A percentile compares a stretch with the other conserved stretches of the same genome.
phyloP scores from a whole-genome alignment of 495 filamentous ascomycete genomes.

The Aspergillus carlsbadensis region DNA sequence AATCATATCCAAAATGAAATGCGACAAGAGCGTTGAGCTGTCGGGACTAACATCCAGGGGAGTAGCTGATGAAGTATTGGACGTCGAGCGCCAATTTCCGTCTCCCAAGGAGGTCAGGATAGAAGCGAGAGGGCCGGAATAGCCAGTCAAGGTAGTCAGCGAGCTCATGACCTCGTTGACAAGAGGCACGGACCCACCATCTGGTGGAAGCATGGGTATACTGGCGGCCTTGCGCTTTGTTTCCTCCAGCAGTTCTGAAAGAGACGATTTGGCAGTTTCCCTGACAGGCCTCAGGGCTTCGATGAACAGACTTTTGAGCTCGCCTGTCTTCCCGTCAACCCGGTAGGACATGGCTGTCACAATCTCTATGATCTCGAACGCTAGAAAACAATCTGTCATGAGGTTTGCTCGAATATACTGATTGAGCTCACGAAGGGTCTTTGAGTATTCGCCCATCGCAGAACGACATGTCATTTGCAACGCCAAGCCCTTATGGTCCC shows the following conservation, averaged over 20 bases:
- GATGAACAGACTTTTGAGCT: constrained; percentile 77
- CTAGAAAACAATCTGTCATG: constrained; percentile 90
- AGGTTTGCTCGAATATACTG: constrained; percentile 82
- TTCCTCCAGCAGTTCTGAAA: constrained; percentile 83
- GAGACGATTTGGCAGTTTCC: constrained; percentile 85
- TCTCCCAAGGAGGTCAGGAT: constrained; percentile 91
- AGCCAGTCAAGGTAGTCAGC: constrained; percentile 81
- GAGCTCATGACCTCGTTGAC: constrained; percentile 84
- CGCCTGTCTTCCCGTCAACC: constrained; percentile 78
- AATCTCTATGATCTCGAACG: constrained; percentile 94
- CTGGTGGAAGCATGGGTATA: constrained; percentile 67
- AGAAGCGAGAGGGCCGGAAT: constrained; percentile 80
- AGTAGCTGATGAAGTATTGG: constrained; percentile 62
- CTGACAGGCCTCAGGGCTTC: constrained; percentile 86
- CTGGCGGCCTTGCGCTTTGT: constrained; percentile 65
- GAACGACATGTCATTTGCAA: constrained; percentile 73
- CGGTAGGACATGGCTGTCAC: constrained; percentile 77
- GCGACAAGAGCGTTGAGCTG: constrained; percentile 80
- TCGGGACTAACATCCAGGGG: constrained; percentile 87
- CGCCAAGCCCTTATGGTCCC: constrained; percentile 77
- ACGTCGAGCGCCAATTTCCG: constrained; percentile 73
- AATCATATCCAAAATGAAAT: constrained; percentile 83
- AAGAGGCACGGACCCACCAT: constrained; percentile 76
- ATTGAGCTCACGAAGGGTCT: constrained; percentile 87
- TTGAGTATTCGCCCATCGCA: constrained; percentile 75